phyloP scores from a whole-genome alignment of 768 basidiomycete genomes.

The Collybia sp. region DNA sequence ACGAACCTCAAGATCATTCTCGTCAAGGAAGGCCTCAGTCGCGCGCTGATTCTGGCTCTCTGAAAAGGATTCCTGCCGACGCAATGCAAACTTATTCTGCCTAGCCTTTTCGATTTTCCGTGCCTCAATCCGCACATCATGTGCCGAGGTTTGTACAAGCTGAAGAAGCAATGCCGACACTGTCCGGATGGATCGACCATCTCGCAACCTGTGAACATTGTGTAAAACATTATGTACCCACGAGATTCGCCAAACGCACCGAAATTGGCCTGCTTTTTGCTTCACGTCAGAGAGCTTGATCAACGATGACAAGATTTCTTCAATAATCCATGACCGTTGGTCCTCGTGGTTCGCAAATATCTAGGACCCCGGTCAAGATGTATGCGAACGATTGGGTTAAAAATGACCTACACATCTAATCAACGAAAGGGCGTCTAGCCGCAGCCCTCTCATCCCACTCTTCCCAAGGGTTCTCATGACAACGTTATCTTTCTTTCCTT shows the following conservation, averaged over 20 bases:
- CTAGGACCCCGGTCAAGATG: conserved; percentile 31
- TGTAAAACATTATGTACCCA: conserved; percentile 1
- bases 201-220: conserved; percentile 59
- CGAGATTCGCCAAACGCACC: conserved; percentile 38
- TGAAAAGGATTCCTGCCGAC: conserved; percentile 56
- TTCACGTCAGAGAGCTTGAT: conserved; percentile 89
- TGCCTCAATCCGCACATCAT: conserved; percentile 76
- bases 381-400: neutral
- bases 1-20: conserved; percentile 61
- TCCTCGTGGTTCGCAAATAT: conserved; percentile 89
- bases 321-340: conserved; percentile 96
- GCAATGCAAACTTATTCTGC: conserved; percentile 55
- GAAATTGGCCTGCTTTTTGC: conserved; percentile 85
- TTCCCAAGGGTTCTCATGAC: conserved; percentile 68
- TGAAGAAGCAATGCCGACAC: conserved; percentile 91
- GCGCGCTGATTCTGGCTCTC: conserved; percentile 33
- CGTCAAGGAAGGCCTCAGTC: conserved; percentile 55
- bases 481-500: conserved; percentile 52
- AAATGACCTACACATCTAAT: conserved; percentile 70
- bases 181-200: conserved; percentile 89
- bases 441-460: conserved; percentile 76
- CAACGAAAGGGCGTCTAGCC: conserved; percentile 77
- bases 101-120: conserved; percentile 56
- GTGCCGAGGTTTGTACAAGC: conserved; percentile 93
- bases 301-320: conserved; percentile 88